Base-by-base conservation (phyloP, 2,329 filamentous ascomycete species). In the Sporothrix euskadiensis region DNA sequence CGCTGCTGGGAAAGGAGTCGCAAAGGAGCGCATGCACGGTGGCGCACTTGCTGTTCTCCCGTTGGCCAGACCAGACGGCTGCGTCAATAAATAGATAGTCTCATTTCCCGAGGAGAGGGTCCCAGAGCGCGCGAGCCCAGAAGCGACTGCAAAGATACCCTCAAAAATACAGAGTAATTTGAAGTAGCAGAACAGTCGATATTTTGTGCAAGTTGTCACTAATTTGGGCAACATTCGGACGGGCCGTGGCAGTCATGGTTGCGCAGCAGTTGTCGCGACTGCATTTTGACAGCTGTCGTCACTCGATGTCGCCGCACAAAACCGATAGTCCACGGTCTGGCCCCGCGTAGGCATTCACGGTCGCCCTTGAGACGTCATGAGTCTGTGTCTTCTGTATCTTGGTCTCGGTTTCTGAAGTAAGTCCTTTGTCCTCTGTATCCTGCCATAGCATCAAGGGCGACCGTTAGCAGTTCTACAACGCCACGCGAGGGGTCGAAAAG, bases 21-120 rank as follows among this genome's bases (percentile, higher is more conserved):
- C 35, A 35, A n/a, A 32, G 6, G 9, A 68, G 39, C 19, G 57
- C 44, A 22, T 54, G 8, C 9, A 30, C n/a, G 26, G 54, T 63
- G 69, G 56, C 22, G 69, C 56, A 19, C 26, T 16, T 32, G 26
- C 26, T 22, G 54, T 5, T 4, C 57, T 54, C 57, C 16, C 26
- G 57, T 65, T 71, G 57, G 57, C 44, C 59, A 44, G 44, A 54
- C n/a, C 10, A 1, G 61, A 47, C 61, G n/a, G 22, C 61, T 47
- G 61, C 22, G 30, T n/a, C 47, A 52, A 52, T 54, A n/a, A n/a
- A n/a, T n/a, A n/a, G n/a, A n/a, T n/a, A n/a, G 70, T 71, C 44
- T 71, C 70, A 71, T 65, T 71, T 71, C 57, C 69, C 41, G 30
- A 49, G 44, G 22, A 56, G 52, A 30, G 22, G 19, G 32, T 2